Percentiles rank a stretch among this genome's conserved stretches.
phyloP scores from a whole-genome alignment of 2,329 filamentous ascomycete species.

The Beauveria medogensis region DNA sequence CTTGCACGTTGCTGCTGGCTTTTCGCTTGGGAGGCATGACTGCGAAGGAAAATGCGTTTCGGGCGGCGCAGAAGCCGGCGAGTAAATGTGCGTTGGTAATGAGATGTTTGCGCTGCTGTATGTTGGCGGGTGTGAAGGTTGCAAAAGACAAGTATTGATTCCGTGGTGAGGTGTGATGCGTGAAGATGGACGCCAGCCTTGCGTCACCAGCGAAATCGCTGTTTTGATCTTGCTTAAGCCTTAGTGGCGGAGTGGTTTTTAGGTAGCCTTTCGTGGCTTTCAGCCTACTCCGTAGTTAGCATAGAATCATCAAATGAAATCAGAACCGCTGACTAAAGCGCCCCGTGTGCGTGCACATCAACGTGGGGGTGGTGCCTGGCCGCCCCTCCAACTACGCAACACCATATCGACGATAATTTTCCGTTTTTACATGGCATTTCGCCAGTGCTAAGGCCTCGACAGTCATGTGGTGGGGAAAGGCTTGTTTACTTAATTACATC shows the following conservation, averaged over 20 bases:
- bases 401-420: not conserved
- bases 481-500: not conserved
- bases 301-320: too few relatives aligned
- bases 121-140: not conserved
- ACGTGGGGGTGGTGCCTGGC: not conserved
- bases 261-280: too few relatives aligned
- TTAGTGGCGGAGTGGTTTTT: too few relatives aligned
- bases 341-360: not conserved
- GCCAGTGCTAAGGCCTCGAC: not conserved
- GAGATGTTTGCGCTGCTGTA: not conserved
- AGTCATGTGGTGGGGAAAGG: conserved; percentile 29
- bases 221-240: too few relatives aligned
- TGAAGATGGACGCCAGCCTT: not conserved
- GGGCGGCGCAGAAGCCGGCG: not conserved
- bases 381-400: conserved; percentile 1
- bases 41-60: not conserved
- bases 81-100: not conserved
- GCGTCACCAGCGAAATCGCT: not conserved
- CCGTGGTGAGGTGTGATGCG: not conserved
- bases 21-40: conserved; percentile 66
- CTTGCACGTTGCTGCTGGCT: conserved; percentile 42
- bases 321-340: conserved; percentile 1
- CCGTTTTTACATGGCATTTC: not conserved
- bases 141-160: not conserved
- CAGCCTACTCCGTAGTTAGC: too few relatives aligned